Evolutionary conservation across 2,329 filamentous ascomycete species (phyloP).

Genomic region (Esteya vermicola): DNA sequence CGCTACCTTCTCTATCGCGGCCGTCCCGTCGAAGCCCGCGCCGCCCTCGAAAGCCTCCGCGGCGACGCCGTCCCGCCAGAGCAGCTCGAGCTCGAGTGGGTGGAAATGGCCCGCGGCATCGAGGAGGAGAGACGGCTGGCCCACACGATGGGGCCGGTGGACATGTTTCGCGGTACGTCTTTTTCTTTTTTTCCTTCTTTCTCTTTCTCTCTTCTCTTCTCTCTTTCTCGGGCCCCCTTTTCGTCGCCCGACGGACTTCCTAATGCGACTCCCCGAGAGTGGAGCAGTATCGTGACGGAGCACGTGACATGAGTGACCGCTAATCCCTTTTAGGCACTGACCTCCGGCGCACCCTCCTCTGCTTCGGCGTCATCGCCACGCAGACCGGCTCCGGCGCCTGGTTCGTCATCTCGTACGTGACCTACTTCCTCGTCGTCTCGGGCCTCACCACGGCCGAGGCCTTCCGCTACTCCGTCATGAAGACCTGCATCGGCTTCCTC

Average conservation of each 20-base stretch:
- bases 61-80: slow-evolving; percentile 16
- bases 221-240: no score
- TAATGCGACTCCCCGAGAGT: no score
- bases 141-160: slow-evolving; percentile 17
- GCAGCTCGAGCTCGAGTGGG: slow-evolving; percentile 23
- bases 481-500: slow-evolving; percentile 31
- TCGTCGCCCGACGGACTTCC: no score
- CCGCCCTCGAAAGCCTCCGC: slow-evolving; percentile 17
- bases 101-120: slow-evolving; percentile 23
- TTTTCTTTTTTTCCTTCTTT: background rate
- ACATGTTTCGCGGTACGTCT: slow-evolving; percentile 22
- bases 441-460: slow-evolving; percentile 25
- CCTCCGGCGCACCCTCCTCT: slow-evolving; percentile 33
- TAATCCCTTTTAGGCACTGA: slow-evolving; percentile 21
- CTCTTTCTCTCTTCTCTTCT: no score
- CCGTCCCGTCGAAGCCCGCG: slow-evolving; percentile 12
- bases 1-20: slow-evolving; percentile 26
- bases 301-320: no score
- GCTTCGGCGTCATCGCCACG: slow-evolving; percentile 30
- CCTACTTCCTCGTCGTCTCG: slow-evolving; percentile 31
- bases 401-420: slow-evolving; percentile 35
- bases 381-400: slow-evolving; percentile 30
- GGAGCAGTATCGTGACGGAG: no score
- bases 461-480: slow-evolving; percentile 35
- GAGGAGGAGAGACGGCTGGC: slow-evolving; percentile 22